phyloP scores from a whole-genome alignment of 768 basidiomycete species.

The Podaxis sp. region DNA sequence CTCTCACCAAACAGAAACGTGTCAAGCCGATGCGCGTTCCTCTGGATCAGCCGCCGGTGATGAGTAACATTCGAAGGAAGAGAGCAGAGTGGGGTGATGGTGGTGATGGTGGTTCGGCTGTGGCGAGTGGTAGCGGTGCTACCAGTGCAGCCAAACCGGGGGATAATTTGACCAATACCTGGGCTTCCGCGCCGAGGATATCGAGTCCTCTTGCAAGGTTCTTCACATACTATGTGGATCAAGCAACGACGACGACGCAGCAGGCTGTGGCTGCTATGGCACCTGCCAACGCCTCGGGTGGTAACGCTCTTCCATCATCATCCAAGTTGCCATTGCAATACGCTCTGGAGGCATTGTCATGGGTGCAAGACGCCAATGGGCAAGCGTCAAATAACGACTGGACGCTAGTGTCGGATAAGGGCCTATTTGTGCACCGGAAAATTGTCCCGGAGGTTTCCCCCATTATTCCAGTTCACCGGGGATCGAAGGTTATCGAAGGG shows the following conservation, averaged over 20 bases:
- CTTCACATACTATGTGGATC: constrained; percentile 73
- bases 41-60: constrained; percentile 88
- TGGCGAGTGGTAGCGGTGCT: constrained; percentile 12
- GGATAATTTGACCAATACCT: constrained; percentile 27
- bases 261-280: constrained; percentile 78
- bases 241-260: constrained; percentile 71
- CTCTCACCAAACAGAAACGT: constrained; percentile 79
- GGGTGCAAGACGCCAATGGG: constrained; percentile 62
- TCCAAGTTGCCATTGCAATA: constrained; percentile 75
- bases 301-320: constrained; percentile 43
- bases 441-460: constrained; percentile 76
- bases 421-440: constrained; percentile 72
- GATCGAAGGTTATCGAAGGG: constrained; percentile 89
- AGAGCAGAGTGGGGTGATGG: constrained; percentile 73
- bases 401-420: constrained; percentile 76
- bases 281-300: constrained; percentile 44
- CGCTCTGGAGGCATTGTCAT: constrained; percentile 78
- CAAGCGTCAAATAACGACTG: constrained; percentile 48
- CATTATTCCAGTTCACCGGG: constrained; percentile 80
- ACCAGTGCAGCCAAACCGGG: constrained; percentile 14
- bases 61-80: constrained; percentile 65
- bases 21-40: constrained; percentile 84
- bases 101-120: constrained; percentile 26
- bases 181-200: constrained; percentile 61
- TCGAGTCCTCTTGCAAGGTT: constrained; percentile 71